Conservation (phyloP, 2,329 filamentous ascomycete genomes). For the Penicillium italicum region DNA sequence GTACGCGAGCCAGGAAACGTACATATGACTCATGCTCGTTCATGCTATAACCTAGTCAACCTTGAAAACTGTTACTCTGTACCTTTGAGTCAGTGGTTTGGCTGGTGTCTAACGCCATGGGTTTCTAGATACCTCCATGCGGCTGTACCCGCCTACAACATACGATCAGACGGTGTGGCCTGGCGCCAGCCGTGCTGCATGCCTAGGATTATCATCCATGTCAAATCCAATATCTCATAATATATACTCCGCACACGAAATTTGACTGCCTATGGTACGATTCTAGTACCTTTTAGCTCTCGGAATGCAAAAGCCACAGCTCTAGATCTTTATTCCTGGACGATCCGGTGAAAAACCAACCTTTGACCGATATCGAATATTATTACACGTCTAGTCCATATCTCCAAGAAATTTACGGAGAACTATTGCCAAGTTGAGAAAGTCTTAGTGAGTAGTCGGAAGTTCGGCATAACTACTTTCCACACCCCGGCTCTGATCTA, state of each 20-base stretch:
- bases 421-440: slow-evolving; percentile 5
- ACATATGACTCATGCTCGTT: slow-evolving; percentile 15
- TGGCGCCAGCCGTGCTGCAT: background rate
- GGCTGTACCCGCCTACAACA: background rate
- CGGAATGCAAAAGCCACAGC: background rate
- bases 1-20: background rate
- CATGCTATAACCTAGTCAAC: background rate
- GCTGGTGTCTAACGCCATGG: background rate
- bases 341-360: background rate
- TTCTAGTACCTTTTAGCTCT: background rate
- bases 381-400: background rate
- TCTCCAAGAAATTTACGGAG: background rate
- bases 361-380: slow-evolving; percentile 1
- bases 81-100: background rate
- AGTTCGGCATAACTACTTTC: slow-evolving; percentile 16
- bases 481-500: slow-evolving; percentile 8
- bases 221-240: background rate
- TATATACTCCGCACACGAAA: no score
- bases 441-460: slow-evolving; percentile 7
- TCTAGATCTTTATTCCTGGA: background rate
- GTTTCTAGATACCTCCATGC: background rate
- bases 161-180: slow-evolving; percentile 4
- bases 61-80: background rate
- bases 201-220: background rate
- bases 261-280: background rate